phyloP scores from a whole-genome alignment of 306 rosid species.

The Sphenostylis stenocarpa region DNA sequence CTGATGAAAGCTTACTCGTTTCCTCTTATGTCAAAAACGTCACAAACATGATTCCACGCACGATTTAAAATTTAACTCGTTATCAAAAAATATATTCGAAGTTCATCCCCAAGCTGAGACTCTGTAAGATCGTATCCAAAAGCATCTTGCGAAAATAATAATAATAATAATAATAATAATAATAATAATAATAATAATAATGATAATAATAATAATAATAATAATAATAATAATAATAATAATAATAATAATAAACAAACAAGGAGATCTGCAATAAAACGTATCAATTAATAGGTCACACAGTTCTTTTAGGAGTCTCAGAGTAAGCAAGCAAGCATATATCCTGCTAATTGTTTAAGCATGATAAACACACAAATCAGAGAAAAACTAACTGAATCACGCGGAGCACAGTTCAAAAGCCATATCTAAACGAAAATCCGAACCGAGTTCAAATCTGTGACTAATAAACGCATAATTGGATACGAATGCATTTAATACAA shows the following conservation, averaged over 20 bases:
- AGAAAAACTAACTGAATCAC: not conserved
- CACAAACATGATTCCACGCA: not conserved
- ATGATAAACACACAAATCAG: not conserved
- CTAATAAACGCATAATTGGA: not conserved
- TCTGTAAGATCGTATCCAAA: not conserved
- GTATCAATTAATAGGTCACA: not conserved
- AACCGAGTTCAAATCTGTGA: not conserved
- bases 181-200: too few species aligned
- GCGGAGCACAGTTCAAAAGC: not conserved
- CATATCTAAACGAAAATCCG: slow-evolving; percentile 28
- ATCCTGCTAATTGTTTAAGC: not conserved
- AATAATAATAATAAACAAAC: not conserved
- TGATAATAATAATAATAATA: too few species aligned
- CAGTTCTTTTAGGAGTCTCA: not conserved
- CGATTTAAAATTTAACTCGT: not conserved
- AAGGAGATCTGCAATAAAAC: not conserved
- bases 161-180: not conserved
- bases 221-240: too few species aligned
- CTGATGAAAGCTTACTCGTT: slow-evolving; percentile 18
- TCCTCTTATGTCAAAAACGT: not conserved
- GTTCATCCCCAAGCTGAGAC: not conserved
- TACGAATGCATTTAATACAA: not conserved
- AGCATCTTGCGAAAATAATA: not conserved
- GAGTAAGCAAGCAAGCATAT: not conserved
- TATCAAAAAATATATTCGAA: not conserved